These are phyloP conservation scores for Nemophila menziesii DNA, from an alignment of 257 asterid species.

Conservation along the genomic window DNA sequence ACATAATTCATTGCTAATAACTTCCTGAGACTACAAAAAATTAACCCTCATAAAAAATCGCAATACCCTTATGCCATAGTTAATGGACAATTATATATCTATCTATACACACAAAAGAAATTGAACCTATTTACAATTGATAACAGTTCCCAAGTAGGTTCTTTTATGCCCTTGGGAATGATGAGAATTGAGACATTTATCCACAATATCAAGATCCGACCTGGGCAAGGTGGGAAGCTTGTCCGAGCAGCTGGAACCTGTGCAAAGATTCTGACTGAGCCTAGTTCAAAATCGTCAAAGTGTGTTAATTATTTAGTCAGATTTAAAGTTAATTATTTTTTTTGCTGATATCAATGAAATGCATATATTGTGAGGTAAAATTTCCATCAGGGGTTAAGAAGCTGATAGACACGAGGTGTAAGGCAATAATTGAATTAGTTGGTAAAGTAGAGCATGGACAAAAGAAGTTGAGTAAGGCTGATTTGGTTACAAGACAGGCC, in stretches of 20 bases:
- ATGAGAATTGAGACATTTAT: slow-evolving; percentile 53
- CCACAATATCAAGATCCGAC: slow-evolving; percentile 86
- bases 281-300: slow-evolving; percentile 44
- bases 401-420: slow-evolving; percentile 49
- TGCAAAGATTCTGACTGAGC: slow-evolving; percentile 69
- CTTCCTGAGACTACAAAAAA: too few relatives aligned
- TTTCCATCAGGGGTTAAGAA: slow-evolving; percentile 66
- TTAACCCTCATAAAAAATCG: too few relatives aligned
- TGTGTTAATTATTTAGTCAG: too few relatives aligned
- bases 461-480: slow-evolving; percentile 76
- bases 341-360: too few relatives aligned
- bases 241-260: slow-evolving; percentile 66
- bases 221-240: slow-evolving; percentile 72
- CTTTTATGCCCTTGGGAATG: slow-evolving; percentile 18
- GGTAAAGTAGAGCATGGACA: slow-evolving; percentile 45
- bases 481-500: slow-evolving; percentile 72
- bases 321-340: too few relatives aligned
- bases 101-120: too few relatives aligned
- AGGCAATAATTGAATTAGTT: slow-evolving; percentile 52
- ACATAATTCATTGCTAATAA: too few relatives aligned
- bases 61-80: too few relatives aligned
- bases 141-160: slow-evolving; percentile 16
- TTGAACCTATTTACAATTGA: slow-evolving; percentile 9
- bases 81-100: too few relatives aligned
- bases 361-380: slow-evolving; percentile 58